Evolutionary conservation across 2,329 filamentous ascomycete species (phyloP), one percentile per base, ranked within the genome.

Genomic region (Pochonia chlamydosporia): DNA sequence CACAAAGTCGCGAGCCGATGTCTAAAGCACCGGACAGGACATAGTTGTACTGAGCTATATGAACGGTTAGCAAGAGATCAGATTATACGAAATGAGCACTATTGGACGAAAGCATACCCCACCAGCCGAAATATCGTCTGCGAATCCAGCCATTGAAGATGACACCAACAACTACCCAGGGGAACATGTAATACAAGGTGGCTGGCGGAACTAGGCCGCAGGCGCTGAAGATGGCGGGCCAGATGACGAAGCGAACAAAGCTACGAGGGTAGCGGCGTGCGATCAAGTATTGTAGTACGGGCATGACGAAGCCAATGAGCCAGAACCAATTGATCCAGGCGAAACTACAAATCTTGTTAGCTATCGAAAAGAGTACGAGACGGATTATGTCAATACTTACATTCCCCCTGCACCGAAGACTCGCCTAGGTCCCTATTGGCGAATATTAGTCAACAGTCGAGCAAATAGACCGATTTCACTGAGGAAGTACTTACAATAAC

Each of bases 1-100:
- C 73, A 25, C 75, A 73, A n/a, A 82, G 58, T 1, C 75, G 75
- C 1, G 80, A 71, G n/a, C 78, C 79, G 35, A 76, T 73, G 45
- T 81, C 78, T 33, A 82, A 66, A 2, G 74, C 78, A 0, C 78
- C 79, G 9, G 78, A 80, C 1, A 79, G 65, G 45, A 79, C 69
- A 48, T 81, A 82, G 63, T 81, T 82, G 65, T 80, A 82, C 13
- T 51, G 56, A 58, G n/a, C n/a, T n/a, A n/a, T n/a, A n/a, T n/a
- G n/a, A n/a, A n/a, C n/a, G n/a, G n/a, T n/a, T n/a, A n/a, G n/a
- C n/a, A n/a, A n/a, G n/a, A n/a, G n/a, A n/a, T n/a, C n/a, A n/a
- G n/a, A n/a, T n/a, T n/a, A n/a, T n/a, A n/a, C n/a, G n/a, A n/a
- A n/a, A n/a, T n/a, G n/a, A n/a, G n/a, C n/a, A n/a, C n/a, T n/a